A percentile compares a stretch with the other conserved stretches of the same genome.
phyloP scores from a whole-genome alignment of 2,329 filamentous ascomycete genomes.

The Aspergillus tamarii region DNA sequence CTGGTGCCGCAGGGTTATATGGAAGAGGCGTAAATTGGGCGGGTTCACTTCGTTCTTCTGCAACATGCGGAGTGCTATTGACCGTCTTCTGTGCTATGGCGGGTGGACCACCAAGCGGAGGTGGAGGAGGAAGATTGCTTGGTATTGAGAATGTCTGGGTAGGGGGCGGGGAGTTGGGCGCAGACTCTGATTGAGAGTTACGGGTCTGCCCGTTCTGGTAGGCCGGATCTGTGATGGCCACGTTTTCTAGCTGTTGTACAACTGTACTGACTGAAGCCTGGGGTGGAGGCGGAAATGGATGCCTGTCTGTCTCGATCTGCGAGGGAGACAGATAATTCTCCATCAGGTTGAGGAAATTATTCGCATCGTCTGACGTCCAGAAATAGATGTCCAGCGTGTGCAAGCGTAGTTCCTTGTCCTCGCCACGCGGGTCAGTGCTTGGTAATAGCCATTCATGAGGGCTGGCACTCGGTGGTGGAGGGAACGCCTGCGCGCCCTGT shows the following conservation, averaged over 20 bases:
- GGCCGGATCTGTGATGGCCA: slow-evolving; percentile 59
- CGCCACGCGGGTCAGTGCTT: slow-evolving; percentile 54
- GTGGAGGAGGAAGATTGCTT: slow-evolving; percentile 29
- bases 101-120: slow-evolving; percentile 26
- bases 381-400: slow-evolving; percentile 67
- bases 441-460: slow-evolving; percentile 61
- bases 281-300: slow-evolving; percentile 39
- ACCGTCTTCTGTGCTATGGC: slow-evolving; percentile 19
- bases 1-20: slow-evolving; percentile 69
- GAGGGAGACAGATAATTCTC: slow-evolving; percentile 37
- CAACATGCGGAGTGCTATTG: slow-evolving; percentile 16
- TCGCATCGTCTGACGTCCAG: slow-evolving; percentile 64
- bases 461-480: slow-evolving; percentile 30
- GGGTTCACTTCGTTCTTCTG: slow-evolving; percentile 31
- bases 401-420: slow-evolving; percentile 55
- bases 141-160: slow-evolving; percentile 24
- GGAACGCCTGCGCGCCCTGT: slow-evolving; percentile 28
- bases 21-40: slow-evolving; percentile 55
- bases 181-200: slow-evolving; percentile 39
- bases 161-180: slow-evolving; percentile 19
- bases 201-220: slow-evolving; percentile 50
- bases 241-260: slow-evolving; percentile 65
- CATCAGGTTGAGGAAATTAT: slow-evolving; percentile 54
- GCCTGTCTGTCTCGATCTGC: slow-evolving; percentile 56
- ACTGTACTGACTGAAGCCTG: slow-evolving; percentile 54